Base-by-base conservation (phyloP, 202 grass and related monocot species). In the Schoenoplectus triqueter region DNA sequence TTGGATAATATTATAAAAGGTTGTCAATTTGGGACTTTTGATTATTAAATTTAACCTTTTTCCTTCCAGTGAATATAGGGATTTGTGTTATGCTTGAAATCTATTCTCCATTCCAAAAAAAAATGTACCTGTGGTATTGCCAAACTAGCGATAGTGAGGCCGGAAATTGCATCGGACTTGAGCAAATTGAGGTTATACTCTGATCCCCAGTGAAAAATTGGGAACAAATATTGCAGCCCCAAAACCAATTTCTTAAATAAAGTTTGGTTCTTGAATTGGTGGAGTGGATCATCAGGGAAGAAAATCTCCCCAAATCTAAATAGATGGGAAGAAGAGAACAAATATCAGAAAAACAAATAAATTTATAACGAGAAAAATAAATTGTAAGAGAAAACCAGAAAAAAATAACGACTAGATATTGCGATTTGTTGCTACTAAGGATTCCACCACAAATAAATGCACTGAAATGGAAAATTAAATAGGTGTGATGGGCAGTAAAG, bases 101-200 rank as follows among this genome's bases (percentile, higher is more conserved):
- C 31, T 31, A 14, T 15, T 44, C 60, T 61, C 13, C 2, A 42
- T 59, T 59, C 2, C 15, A 74, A 60, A 17, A 7, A 70, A 48
- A 54, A 66, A 6, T 2, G 10, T 83, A 90, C 97, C 90, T 99
- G 97, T 0, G 97, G 97, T 46, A 99, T 99, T 67, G 97, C 93
- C 89, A 99, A 89, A 90, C 97, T 99, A 44, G 97, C 97, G 91
- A 99, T 99, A 92, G 97, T 99, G 86, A 99, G 88, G 65, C 97
- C 97, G 46, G 97, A 91, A 88, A 99, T 21, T 78, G 87, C 87
- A 59, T 99, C 97, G 82, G 97, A 96, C 70, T 91, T 94, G 78
- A 99, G 97, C 80, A 99, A 94, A 56, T 80, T 67, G 2, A 91
- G 85, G 72, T 17, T 92, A 86, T 97, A 99, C 5, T 84, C 80